Conservation (phyloP, 768 basidiomycete genomes). For the Crepidotus variabilis region DNA sequence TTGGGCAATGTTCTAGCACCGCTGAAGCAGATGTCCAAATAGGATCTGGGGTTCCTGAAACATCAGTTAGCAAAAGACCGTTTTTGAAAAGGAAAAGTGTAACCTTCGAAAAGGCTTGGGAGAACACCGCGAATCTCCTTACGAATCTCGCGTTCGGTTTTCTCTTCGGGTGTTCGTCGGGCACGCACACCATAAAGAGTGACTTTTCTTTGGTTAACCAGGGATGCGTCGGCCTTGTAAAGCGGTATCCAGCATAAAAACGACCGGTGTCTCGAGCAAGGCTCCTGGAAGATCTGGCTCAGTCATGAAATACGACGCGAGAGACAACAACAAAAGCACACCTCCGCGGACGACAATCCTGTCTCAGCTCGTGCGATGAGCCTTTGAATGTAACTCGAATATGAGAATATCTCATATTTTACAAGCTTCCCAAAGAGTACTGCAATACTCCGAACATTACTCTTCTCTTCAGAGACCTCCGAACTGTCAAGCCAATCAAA, state of each 20-base stretch:
- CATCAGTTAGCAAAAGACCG: not conserved
- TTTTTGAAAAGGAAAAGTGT: not conserved
- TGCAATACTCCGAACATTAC: constrained; percentile 58
- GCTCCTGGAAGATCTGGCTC: constrained; percentile 27
- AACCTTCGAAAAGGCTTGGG: constrained; percentile 68
- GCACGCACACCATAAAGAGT: constrained; percentile 66
- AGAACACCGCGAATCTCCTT: constrained; percentile 61
- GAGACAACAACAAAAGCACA: constrained; percentile 21
- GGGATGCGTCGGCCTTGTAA: constrained; percentile 50
- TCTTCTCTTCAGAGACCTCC: constrained; percentile 51
- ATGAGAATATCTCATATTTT: constrained; percentile 68
- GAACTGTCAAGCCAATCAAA: constrained; percentile 80
- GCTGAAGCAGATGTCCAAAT: constrained; percentile 30
- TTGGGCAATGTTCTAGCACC: constrained; percentile 40
- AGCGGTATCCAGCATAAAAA: constrained; percentile 75
- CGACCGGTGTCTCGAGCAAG: constrained; percentile 59
- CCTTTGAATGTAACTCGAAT: constrained; percentile 70
- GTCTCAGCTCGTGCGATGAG: constrained; percentile 76
- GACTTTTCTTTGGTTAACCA: constrained; percentile 66
- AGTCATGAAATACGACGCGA: too few relatives aligned
- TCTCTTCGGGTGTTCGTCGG: constrained; percentile 69
- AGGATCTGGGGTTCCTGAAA: constrained; percentile 27
- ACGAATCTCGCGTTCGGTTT: constrained; percentile 66
- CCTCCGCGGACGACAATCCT: constrained; percentile 53
- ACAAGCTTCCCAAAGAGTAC: constrained; percentile 71